Base-by-base conservation (phyloP, 73 alveolate species). In the Tetrahymena elliotti region DNA sequence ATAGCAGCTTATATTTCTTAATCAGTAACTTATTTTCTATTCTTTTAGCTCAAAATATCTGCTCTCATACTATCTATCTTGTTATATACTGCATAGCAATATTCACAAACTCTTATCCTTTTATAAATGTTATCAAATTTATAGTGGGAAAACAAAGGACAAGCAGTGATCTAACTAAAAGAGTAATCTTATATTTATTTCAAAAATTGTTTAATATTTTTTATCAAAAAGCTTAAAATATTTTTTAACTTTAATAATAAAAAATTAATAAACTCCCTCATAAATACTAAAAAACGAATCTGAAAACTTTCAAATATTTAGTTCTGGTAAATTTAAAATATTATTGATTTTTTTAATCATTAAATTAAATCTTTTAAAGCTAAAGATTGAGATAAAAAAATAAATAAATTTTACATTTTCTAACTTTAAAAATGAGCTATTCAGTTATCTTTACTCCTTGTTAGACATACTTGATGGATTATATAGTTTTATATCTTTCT, bases 391-490 rank as follows among this genome's bases (percentile, higher is more conserved):
- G n/a, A n/a, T n/a, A n/a, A n/a, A n/a, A n/a, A n/a, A n/a, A n/a
- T n/a, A n/a, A n/a, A n/a, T n/a, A n/a, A n/a, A n/a, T n/a, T 27
- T 22, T 94, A 94, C 95, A 94, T 94, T 38, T 94, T 35, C 96
- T 84, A 1, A 94, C 39, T 84, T 94, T 94, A 92, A 94, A 94
- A 83, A 94, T 94, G 33, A 94, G 93, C 83, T 94, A 35, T 88
- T 94, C 96, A 7, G 96, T 53, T 35, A 92, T 39, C 33, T 93
- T 38, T 34, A 33, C 92, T 93, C 84, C 82, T 33, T 36, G 18
- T 16, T 35, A 35, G 16, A 38, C 39, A 22, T 18, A 93, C 53
- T 88, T 92, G 9, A 94, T 33, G 35, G 93, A 24, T 88, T 94
- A 39, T 1, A 94, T 84, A 16, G 96, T 94, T 52, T 94, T 94